Evolutionary conservation across 331 rosid genomes (phyloP), one percentile per base, ranked within the genome.

Genomic region (Phaseolus coccineus): DNA sequence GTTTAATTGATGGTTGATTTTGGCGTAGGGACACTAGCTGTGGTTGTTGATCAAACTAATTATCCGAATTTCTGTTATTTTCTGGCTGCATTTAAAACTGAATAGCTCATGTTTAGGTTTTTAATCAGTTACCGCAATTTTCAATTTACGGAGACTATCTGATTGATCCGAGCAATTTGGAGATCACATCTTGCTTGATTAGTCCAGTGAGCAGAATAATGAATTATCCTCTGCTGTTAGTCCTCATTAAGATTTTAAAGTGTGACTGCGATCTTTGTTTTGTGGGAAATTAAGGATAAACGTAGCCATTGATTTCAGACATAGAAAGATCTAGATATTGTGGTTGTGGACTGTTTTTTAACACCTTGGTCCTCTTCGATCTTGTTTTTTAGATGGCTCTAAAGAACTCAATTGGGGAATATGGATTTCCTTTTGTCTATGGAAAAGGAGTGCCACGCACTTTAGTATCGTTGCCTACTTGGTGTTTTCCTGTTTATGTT

Each of bases 401-500:
- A 16, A 56, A 42, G 40, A 42, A 46, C 25, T 10, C 4, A 3
- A 73, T 52, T 28, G 67, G 77, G 67, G 77, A 74, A 68, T 74
- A 65, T 78, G 42, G 31, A 30, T 63, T 59, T 83, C 56, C 76
- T 51, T 24, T 39, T 72, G 69, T 44, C 46, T 67, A 8, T 65
- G 13, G 62, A 70, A 58, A 33, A 53, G 7, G n/a, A 28, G 68
- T 62, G 68, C 24, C 24, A 27, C 39, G 64, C 63, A 66, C 72
- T 57, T 76, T 71, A 58, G 55, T 48, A 51, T 69, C 48, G 8
- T 40, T 22, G 4, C 69, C n/a, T 74, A 16, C 42, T 75, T 75
- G 51, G 56, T 27, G 31, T 65, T 39, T 79, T 78, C 31, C 48
- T 35, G 64, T 30, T 4, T 55, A 28, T 28, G 72, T 55, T 59